Evolutionary conservation across 176 grass and related monocot species (phyloP).

Genomic region (Musa schizocarpa): DNA sequence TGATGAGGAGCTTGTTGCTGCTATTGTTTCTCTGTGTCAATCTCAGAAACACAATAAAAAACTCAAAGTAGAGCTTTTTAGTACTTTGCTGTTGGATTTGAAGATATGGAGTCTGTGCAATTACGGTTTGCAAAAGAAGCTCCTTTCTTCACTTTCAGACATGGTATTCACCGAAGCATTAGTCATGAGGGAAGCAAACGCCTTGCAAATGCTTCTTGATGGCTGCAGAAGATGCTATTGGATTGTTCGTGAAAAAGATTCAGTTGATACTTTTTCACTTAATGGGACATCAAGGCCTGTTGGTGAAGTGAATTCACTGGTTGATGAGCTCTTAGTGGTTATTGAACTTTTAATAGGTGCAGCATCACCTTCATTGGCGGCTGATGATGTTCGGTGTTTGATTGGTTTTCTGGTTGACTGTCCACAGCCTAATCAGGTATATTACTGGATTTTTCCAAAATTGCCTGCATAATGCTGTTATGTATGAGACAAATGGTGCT

Average conservation of each 20-base stretch:
- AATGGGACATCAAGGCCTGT: conserved; percentile 47
- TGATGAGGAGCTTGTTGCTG: conserved; percentile 80
- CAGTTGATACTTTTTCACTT: conserved; percentile 54
- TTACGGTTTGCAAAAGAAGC: conserved; percentile 96
- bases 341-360: conserved; percentile 86
- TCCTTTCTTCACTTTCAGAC: conserved; percentile 96
- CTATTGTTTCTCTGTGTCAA: conserved; percentile 83
- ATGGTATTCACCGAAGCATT: conserved; percentile 86
- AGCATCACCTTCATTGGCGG: conserved; percentile 48
- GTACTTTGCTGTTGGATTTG: conserved; percentile 77
- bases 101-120: conserved; percentile 93
- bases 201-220: conserved; percentile 97
- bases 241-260: conserved; percentile 64
- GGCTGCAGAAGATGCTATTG: conserved; percentile 96
- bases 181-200: conserved; percentile 88
- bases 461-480: neutral
- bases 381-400: conserved; percentile 73
- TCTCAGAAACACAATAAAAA: conserved; percentile 73
- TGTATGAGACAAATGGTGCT: neutral
- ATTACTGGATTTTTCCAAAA: neutral
- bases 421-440: conserved; percentile 96
- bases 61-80: conserved; percentile 89
- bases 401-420: conserved; percentile 94
- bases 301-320: conserved; percentile 83
- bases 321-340: conserved; percentile 96